Evolutionary conservation across 2,329 filamentous ascomycete genomes (phyloP), one percentile per base, ranked within the genome.

Genomic region (Aschersonia sp.): DNA sequence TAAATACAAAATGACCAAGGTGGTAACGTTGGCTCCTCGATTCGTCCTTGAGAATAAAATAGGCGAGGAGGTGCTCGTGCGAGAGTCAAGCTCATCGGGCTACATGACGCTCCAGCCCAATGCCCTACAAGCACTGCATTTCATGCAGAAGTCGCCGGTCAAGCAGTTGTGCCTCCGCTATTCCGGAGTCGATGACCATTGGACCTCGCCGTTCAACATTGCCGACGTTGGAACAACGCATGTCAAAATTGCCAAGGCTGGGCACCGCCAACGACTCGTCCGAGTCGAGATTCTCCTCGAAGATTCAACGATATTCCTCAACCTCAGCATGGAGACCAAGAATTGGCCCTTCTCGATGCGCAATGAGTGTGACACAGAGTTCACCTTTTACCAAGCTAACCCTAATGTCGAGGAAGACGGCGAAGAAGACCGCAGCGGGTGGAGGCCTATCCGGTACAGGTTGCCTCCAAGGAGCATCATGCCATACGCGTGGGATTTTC

Each of bases 401-500:
- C 92, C 92, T 4, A 94, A 91, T 56, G 70, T 94, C 7, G 89
- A 95, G 51, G 89, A 97, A 52, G 89, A 96, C 51, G 89, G 91
- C 48, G 74, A 75, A 4, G 84, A 87, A 55, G 86, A 96, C 58
- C 73, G 82, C 49, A 89, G 86, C 47, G 87, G 88, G 4, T 98
- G 92, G 87, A 84, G 86, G 53, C 89, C 89, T 2, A 87, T 98
- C 52, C 77, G 88, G 47, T 98, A 98, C 66, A 84, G 91, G 32
- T 72, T 98, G 31, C 94, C 94, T 2, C 82, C 91, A 9, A 77
- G 92, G 51, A 97, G 91, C 64, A 96, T 98, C 64, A 98, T 98
- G 92, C 92, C 94, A 1, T 98, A 98, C 59, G 91, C 92, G 2
- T 98, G 92, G 92, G 94, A 98, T 61, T 98, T 95, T 66, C 94